Percentiles rank a stretch among this genome's conserved stretches.
phyloP scores from a whole-genome alignment of 768 basidiomycete species.

The Leccinum fibrillosum region DNA sequence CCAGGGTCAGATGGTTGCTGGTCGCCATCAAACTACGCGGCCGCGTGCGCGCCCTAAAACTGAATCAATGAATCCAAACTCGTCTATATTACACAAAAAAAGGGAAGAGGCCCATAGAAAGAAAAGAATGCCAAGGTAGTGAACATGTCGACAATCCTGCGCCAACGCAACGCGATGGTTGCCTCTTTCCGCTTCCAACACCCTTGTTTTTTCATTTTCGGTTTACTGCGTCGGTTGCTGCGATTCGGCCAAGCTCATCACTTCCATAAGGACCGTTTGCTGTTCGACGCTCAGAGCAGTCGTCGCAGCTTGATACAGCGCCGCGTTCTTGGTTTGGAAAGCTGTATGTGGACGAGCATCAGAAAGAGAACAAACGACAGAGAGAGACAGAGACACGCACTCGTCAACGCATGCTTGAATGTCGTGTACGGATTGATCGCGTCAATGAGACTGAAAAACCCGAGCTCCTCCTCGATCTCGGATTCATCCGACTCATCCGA shows the following conservation, averaged over 20 bases:
- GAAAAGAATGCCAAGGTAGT: background rate
- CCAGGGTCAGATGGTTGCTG: background rate
- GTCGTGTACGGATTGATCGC: constrained; percentile 70
- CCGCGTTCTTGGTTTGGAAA: constrained; percentile 71
- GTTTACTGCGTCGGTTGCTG: constrained; percentile 13
- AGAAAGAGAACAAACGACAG: too few relatives aligned
- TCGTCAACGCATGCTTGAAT: constrained; percentile 75
- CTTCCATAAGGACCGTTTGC: constrained; percentile 80
- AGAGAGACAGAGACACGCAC: constrained; percentile 36
- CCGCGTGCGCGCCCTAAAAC: background rate
- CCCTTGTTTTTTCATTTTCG: background rate
- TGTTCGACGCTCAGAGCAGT: constrained; percentile 70
- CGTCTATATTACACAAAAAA: background rate
- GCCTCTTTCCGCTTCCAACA: background rate
- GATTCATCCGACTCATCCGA: constrained; percentile 50
- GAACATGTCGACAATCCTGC: background rate
- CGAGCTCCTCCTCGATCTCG: constrained; percentile 77
- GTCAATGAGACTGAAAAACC: constrained; percentile 83
- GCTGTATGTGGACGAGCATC: constrained; percentile 33
- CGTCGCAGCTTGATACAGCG: constrained; percentile 67
- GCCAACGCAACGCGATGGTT: background rate
- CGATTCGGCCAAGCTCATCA: constrained; percentile 68
- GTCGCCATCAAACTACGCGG: background rate
- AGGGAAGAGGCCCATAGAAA: background rate
- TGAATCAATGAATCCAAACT: background rate